Conservation (phyloP, 129 eudicot species). For the Flaveria robusta region DNA sequence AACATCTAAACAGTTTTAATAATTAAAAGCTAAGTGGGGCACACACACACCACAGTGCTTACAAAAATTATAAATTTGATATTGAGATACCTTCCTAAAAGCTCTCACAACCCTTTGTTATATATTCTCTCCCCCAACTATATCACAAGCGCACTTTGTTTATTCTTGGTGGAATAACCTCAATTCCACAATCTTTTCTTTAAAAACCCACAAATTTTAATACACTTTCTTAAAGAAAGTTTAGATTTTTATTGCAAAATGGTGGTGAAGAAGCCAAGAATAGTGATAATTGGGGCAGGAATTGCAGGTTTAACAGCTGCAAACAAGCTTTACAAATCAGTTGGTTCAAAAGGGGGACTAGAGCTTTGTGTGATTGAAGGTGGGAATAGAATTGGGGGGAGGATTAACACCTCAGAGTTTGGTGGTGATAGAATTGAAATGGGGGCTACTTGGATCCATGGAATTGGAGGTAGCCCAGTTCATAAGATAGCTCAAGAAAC, state of each 20-base stretch:
- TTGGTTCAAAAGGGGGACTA: constrained; percentile 42
- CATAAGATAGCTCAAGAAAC: constrained; percentile 65
- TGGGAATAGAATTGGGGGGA: constrained; percentile 80
- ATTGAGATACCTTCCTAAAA: constrained; percentile 8
- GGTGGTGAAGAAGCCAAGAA: constrained; percentile 71
- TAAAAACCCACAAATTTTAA: constrained; percentile 3
- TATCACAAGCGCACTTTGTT: constrained; percentile 10
- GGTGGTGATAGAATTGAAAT: constrained; percentile 82
- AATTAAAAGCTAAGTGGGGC: constrained; percentile 4
- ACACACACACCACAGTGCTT: constrained; percentile 26
- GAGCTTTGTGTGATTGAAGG: constrained; percentile 81
- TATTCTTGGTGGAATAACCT: constrained; percentile 10
- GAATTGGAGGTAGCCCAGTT: constrained; percentile 79
- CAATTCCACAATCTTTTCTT: constrained; percentile 6
- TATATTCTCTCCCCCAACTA: constrained; percentile 34
- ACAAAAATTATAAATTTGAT: constrained; percentile 26
- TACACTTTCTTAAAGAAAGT: background rate
- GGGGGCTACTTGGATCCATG: constrained; percentile 99
- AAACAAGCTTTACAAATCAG: constrained; percentile 68
- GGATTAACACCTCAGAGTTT: constrained; percentile 76
- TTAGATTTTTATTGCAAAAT: constrained; percentile 19
- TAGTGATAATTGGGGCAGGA: constrained; percentile 89
- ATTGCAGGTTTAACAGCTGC: constrained; percentile 92
- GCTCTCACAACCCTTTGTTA: constrained; percentile 29
- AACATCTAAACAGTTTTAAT: background rate